Conservation (phyloP, 2,329 filamentous ascomycete genomes). For the Paecilomyces formosus region DNA sequence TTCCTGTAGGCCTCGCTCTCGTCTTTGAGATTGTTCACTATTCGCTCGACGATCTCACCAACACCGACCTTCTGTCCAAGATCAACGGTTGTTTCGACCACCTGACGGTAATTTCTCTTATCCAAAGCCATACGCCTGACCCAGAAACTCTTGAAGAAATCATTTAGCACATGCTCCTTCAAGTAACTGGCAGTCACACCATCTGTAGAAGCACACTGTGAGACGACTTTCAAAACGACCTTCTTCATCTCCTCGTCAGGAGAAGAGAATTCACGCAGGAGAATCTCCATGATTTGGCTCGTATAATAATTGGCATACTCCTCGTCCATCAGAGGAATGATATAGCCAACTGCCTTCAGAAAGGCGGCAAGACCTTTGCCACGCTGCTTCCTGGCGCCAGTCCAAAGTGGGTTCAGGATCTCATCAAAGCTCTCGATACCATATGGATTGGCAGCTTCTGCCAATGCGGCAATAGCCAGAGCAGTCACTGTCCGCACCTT, state of each 20-base stretch:
- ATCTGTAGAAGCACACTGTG: slow-evolving; percentile 87
- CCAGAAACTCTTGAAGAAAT: slow-evolving; percentile 99
- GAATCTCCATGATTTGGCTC: slow-evolving; percentile 96
- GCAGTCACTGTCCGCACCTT: slow-evolving; percentile 96
- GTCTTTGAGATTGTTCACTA: slow-evolving; percentile 94
- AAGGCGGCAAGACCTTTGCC: slow-evolving; percentile 95
- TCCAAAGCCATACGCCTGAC: slow-evolving; percentile 93
- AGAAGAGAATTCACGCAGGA: slow-evolving; percentile 90
- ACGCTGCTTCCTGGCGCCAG: slow-evolving; percentile 87
- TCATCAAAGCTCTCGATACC: slow-evolving; percentile 99
- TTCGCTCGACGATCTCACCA: slow-evolving; percentile 85
- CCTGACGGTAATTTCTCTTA: slow-evolving; percentile 94
- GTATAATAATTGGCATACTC: slow-evolving; percentile 99
- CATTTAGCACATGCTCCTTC: slow-evolving; percentile 87
- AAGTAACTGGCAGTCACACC: slow-evolving; percentile 92
- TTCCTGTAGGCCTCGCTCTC: slow-evolving; percentile 97
- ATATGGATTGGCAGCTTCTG: slow-evolving; percentile 94
- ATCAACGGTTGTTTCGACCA: slow-evolving; percentile 96
- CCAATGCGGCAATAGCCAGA: slow-evolving; percentile 86
- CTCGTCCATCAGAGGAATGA: slow-evolving; percentile 98
- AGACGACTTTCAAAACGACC: slow-evolving; percentile 94
- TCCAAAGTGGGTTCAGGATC: slow-evolving; percentile 95
- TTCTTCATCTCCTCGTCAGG: slow-evolving; percentile 99
- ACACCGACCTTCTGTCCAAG: slow-evolving; percentile 97
- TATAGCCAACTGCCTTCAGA: slow-evolving; percentile 94